These are phyloP conservation scores for Clavispora asparagi DNA, from an alignment of 805 yeast genomes.

Conservation along the genomic window DNA sequence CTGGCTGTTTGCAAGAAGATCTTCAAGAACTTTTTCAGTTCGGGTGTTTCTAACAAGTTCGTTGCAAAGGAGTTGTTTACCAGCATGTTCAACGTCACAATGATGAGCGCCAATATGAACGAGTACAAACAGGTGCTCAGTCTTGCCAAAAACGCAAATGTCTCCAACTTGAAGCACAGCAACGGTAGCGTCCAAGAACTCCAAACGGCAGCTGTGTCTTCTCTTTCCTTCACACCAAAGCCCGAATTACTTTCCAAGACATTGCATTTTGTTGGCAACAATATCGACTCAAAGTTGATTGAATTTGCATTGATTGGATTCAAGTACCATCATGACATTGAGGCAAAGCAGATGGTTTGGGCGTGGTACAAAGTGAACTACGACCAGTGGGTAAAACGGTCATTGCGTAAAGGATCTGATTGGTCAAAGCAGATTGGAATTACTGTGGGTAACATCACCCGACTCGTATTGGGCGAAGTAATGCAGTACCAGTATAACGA, in stretches of 20 bases:
- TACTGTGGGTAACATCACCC: conserved; percentile 39
- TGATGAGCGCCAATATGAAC: conserved; percentile 35
- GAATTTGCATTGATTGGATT: conserved; percentile 56
- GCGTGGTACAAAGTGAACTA: conserved; percentile 53
- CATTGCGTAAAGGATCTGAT: conserved; percentile 42
- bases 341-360: conserved; percentile 39
- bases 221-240: conserved; percentile 47
- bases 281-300: conserved; percentile 49
- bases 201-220: conserved; percentile 51
- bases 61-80: conserved; percentile 47
- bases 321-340: conserved; percentile 31
- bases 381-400: conserved; percentile 46
- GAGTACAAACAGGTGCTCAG: conserved; percentile 59
- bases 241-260: conserved; percentile 46
- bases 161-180: conserved; percentile 37
- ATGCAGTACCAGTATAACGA: conserved; percentile 31
- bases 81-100: conserved; percentile 38
- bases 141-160: conserved; percentile 46
- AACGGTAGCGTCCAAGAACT: conserved; percentile 32
- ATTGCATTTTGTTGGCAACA: conserved; percentile 52
- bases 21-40: conserved; percentile 42
- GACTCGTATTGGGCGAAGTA: conserved; percentile 34
- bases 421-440: conserved; percentile 42
- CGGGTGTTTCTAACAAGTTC: conserved; percentile 46
- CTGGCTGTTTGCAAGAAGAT: conserved; percentile 32